Percentiles rank a stretch among this genome's conserved stretches.
phyloP scores from a whole-genome alignment of 1,284 basidiomycete species.

The Tylopilus sp. region DNA sequence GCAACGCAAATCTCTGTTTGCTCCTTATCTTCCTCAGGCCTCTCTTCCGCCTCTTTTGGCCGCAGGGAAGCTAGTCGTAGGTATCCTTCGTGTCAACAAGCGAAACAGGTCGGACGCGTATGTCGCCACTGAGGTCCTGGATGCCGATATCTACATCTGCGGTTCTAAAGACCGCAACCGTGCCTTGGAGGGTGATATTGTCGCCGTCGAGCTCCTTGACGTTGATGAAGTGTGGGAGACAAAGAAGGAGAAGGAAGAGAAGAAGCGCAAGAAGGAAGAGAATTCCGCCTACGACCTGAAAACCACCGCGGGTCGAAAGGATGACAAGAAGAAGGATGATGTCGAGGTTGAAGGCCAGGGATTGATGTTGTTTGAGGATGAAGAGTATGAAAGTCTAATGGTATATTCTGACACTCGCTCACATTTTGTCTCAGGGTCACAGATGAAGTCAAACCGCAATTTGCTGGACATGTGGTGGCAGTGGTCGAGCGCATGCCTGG shows the following conservation, averaged over 20 bases:
- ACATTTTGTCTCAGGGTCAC: slow-evolving; percentile 63
- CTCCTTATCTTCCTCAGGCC: slow-evolving; percentile 97
- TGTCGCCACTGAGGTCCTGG: slow-evolving; percentile 97
- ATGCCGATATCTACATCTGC: slow-evolving; percentile 98
- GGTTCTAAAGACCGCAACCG: slow-evolving; percentile 99
- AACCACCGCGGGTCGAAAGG: slow-evolving; percentile 74
- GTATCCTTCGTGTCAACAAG: slow-evolving; percentile 97
- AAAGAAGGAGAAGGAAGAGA: slow-evolving; percentile 99
- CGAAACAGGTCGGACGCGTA: slow-evolving; percentile 98
- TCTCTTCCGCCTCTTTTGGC: slow-evolving; percentile 94
- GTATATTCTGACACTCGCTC: not conserved
- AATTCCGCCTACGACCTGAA: slow-evolving; percentile 88
- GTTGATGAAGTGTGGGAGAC: slow-evolving; percentile 99
- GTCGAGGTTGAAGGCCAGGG: slow-evolving; percentile 99
- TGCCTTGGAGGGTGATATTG: slow-evolving; percentile 97
- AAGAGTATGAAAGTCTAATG: slow-evolving; percentile 61
- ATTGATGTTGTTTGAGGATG: slow-evolving; percentile 93
- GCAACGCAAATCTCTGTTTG: slow-evolving; percentile 97
- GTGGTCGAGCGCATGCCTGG: slow-evolving; percentile 99
- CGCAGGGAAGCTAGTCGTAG: slow-evolving; percentile 98
- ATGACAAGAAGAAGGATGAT: slow-evolving; percentile 99
- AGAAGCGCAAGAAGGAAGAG: slow-evolving; percentile 99
- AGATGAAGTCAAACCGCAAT: slow-evolving; percentile 94
- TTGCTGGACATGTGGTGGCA: slow-evolving; percentile 96
- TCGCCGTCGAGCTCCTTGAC: slow-evolving; percentile 96